A percentile compares a stretch with the other conserved stretches of the same genome.
Evolutionary conservation across 2,329 filamentous ascomycete species (phyloP).

Genomic region (Aureobasidium sp.): DNA sequence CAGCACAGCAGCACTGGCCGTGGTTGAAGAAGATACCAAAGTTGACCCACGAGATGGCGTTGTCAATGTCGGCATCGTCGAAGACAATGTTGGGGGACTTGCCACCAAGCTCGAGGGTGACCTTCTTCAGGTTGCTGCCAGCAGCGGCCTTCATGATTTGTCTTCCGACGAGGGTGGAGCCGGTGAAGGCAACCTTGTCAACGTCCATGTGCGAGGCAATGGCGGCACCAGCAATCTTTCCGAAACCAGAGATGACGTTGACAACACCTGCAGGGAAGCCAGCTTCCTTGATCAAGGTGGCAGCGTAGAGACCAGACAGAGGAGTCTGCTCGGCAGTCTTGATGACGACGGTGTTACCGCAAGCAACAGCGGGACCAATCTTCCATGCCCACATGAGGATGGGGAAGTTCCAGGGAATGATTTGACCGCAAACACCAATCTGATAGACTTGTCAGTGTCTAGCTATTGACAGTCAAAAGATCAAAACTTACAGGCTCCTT

Average conservation of each 20-base stretch:
- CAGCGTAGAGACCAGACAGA: slow-evolving; percentile 59
- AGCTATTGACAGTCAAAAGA: background rate
- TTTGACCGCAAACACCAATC: slow-evolving; percentile 75
- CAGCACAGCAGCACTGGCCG: slow-evolving; percentile 62
- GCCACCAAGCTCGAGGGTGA: slow-evolving; percentile 72
- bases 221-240: slow-evolving; percentile 69
- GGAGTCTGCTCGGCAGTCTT: slow-evolving; percentile 75
- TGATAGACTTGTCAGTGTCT: slow-evolving; percentile 22
- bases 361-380: slow-evolving; percentile 65
- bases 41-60: slow-evolving; percentile 72
- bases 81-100: slow-evolving; percentile 78
- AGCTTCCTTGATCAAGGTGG: slow-evolving; percentile 62
- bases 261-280: slow-evolving; percentile 72
- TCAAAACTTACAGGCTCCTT: slow-evolving; percentile 57
- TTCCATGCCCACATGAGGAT: slow-evolving; percentile 80
- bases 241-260: slow-evolving; percentile 72
- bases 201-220: slow-evolving; percentile 70
- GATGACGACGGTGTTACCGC: slow-evolving; percentile 64
- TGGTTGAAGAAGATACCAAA: slow-evolving; percentile 54
- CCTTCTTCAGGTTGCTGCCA: slow-evolving; percentile 72
- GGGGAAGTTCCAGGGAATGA: slow-evolving; percentile 87
- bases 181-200: slow-evolving; percentile 79
- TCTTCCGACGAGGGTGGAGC: slow-evolving; percentile 66
- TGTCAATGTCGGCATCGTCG: slow-evolving; percentile 68
- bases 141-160: slow-evolving; percentile 76